Conservation (phyloP, 176 grass and related monocot species). For the Urochloa ruziziensis region DNA sequence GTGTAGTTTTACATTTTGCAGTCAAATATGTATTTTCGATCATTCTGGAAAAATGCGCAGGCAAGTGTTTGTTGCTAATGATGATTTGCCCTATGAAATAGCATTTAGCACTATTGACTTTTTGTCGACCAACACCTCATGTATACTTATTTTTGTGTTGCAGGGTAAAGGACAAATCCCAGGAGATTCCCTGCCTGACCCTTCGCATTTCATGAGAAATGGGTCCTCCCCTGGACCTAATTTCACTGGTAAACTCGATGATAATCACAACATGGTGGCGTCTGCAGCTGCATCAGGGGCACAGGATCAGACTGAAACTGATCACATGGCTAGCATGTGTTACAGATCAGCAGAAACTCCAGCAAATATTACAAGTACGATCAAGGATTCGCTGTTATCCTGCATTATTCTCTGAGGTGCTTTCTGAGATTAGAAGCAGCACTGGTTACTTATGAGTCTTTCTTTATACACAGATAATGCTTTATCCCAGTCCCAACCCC, state of each 20-base stretch:
- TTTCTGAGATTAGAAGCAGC: slow-evolving; percentile 14
- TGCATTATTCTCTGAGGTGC: not conserved
- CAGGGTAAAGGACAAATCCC: slow-evolving; percentile 70
- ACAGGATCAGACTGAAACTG: slow-evolving; percentile 51
- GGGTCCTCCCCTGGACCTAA: slow-evolving; percentile 54
- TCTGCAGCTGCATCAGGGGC: slow-evolving; percentile 52
- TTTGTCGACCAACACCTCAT: slow-evolving; percentile 16
- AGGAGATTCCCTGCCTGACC: slow-evolving; percentile 46
- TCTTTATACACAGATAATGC: slow-evolving; percentile 50
- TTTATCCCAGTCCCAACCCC: slow-evolving; percentile 46
- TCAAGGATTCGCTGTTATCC: slow-evolving; percentile 17
- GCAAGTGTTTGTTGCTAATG: slow-evolving; percentile 43
- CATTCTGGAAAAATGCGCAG: slow-evolving; percentile 93
- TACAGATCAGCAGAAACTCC: slow-evolving; percentile 54
- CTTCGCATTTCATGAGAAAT: slow-evolving; percentile 66
- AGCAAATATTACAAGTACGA: slow-evolving; percentile 46
- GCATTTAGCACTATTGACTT: not conserved
- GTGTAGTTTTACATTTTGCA: slow-evolving; percentile 54
- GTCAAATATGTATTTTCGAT: slow-evolving; percentile 96
- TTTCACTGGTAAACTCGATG: slow-evolving; percentile 55
- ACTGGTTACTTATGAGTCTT: slow-evolving; percentile 21
- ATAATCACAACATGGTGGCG: slow-evolving; percentile 42
- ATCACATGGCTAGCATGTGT: slow-evolving; percentile 40
- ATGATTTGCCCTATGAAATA: slow-evolving; percentile 16
- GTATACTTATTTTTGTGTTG: slow-evolving; percentile 13